These are phyloP conservation scores for Amniculicola lignicola DNA, from an alignment of 495 filamentous ascomycete species.

Conservation along the genomic window DNA sequence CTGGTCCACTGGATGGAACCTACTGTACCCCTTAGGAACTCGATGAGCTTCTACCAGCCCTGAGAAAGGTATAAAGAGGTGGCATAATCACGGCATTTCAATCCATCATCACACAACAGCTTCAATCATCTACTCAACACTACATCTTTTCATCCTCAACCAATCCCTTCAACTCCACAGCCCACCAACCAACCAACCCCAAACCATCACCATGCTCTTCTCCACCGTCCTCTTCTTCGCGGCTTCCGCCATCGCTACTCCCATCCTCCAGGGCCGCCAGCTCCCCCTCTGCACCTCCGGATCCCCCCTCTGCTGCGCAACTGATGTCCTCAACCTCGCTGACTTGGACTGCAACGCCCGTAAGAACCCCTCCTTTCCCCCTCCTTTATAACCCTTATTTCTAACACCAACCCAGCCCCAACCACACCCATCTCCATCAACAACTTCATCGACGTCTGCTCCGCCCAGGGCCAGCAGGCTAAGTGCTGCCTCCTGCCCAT, in stretches of 20 bases:
- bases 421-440: constrained; percentile 30
- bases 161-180: constrained; percentile 8
- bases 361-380: constrained; percentile 35
- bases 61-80: constrained; percentile 32
- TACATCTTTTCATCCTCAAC: constrained; percentile 1
- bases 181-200: constrained; percentile 15
- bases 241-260: constrained; percentile 36
- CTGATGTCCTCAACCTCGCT: constrained; percentile 48
- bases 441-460: constrained; percentile 37
- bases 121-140: constrained; percentile 16
- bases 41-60: not conserved
- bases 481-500: constrained; percentile 43
- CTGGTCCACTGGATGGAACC: not conserved
- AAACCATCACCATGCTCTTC: constrained; percentile 43
- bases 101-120: constrained; percentile 30
- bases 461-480: constrained; percentile 41
- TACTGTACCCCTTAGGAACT: constrained; percentile 6
- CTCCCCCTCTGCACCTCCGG: constrained; percentile 25
- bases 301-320: constrained; percentile 46
- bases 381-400: not conserved
- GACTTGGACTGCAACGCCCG: constrained; percentile 48
- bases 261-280: constrained; percentile 34
- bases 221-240: constrained; percentile 42
- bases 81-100: not conserved
- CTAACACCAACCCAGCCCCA: constrained; percentile 15